Conservation (phyloP, 192 early-diverging fungal species). For the Coemansia umbellata region DNA sequence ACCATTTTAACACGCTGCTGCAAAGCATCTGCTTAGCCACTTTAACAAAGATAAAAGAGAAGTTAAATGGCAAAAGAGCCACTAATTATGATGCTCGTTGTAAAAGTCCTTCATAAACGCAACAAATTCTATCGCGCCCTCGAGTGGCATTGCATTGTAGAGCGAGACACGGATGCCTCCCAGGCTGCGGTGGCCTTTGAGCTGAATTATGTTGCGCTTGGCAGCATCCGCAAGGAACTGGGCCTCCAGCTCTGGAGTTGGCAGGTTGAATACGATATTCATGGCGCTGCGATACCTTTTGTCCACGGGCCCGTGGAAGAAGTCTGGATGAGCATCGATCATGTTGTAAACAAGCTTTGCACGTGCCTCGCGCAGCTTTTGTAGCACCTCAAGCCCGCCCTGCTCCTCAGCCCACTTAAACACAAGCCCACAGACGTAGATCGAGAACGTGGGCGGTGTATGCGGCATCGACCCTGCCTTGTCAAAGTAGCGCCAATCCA, state of each 20-base stretch:
- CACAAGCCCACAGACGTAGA: slow-evolving; percentile 89
- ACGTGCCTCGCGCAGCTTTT: slow-evolving; percentile 67
- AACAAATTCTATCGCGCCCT: slow-evolving; percentile 76
- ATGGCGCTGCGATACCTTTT: slow-evolving; percentile 67
- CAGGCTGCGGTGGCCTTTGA: slow-evolving; percentile 92
- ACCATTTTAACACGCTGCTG: no score
- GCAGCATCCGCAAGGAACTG: slow-evolving; percentile 80
- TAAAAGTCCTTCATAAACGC: slow-evolving; percentile 82
- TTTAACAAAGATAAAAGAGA: neutral
- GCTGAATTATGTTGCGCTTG: slow-evolving; percentile 73
- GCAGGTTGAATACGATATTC: slow-evolving; percentile 87
- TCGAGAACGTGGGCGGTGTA: slow-evolving; percentile 90
- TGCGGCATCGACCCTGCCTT: slow-evolving; percentile 89
- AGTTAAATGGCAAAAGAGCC: neutral
- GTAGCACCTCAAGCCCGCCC: slow-evolving; percentile 60
- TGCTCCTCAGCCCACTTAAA: slow-evolving; percentile 75
- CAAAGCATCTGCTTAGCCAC: neutral
- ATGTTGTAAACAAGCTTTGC: slow-evolving; percentile 65
- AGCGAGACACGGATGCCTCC: slow-evolving; percentile 91
- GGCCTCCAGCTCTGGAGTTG: slow-evolving; percentile 63
- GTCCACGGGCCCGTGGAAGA: slow-evolving; percentile 67
- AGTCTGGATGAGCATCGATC: slow-evolving; percentile 54
- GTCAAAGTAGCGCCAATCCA: slow-evolving; percentile 83
- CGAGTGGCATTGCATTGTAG: slow-evolving; percentile 89
- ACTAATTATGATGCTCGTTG: slow-evolving; percentile 14